Base-by-base conservation (phyloP, 2,329 filamentous ascomycete genomes). In the Cladophialophora exuberans region DNA sequence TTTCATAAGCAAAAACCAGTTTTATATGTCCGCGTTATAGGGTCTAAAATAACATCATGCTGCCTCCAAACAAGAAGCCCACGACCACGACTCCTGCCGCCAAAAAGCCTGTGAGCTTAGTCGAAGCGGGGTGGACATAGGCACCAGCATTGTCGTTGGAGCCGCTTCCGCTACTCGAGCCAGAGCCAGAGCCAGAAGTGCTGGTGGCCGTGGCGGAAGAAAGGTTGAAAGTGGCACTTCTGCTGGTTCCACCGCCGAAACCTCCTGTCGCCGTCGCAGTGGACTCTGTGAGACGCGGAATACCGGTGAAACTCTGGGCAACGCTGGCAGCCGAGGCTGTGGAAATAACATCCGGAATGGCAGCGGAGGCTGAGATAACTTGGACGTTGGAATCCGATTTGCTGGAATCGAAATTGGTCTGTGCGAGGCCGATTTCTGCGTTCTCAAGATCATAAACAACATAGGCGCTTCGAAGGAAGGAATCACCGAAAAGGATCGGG, bases 371-470 rank as follows among this genome's bases (percentile, higher is more conserved):
- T 30, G 41, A 33, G 48, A 61, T 57, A n/a, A 38, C 61, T 38
- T 61, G 44, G 31, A 63, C 50, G 17, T 62, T 53, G 15, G 49
- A 30, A 17, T 62, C 53, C 7, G 50, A 22, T 17, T 53, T 51
- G 23, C 39, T 26, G 23, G 52, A 48, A 31, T 59, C 33, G 36
- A 60, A 63, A 31, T 78, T 80, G 15, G 86, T 86, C 68, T 87
- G 83, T 1, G 86, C 88, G 26, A 90, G 72, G 1, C 84, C 86
- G 61, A 90, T 84, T 70, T 87, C 78, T 67, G 89, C 84, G 69
- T 88, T 89, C 23, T 77, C 82, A 18, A 90, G 75, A 67, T 90
- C 87, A 67, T 88, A 90, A 9, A 91, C 87, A 11, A 89, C 80
- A 63, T 91, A 91, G 0, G 87, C 87, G 30, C 84, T 87, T 43